Conservation (phyloP, 2,329 filamentous ascomycete genomes). For the Penicillium verrucosum region DNA sequence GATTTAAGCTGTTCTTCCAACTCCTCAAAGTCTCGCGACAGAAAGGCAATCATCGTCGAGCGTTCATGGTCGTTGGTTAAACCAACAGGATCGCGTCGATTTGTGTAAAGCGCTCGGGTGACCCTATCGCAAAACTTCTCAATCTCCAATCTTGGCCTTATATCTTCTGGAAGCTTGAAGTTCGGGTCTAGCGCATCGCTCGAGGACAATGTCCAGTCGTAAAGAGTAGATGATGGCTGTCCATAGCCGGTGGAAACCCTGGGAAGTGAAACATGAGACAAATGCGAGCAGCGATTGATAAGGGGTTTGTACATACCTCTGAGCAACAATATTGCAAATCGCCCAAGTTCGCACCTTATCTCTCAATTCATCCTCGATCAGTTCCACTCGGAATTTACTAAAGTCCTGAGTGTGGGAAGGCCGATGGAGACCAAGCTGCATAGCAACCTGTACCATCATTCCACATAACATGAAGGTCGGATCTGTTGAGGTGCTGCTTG, state of each 20-base stretch:
- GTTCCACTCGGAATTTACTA: conserved; percentile 50
- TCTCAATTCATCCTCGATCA: conserved; percentile 60
- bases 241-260: conserved; percentile 67
- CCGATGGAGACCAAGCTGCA: conserved; percentile 63
- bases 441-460: conserved; percentile 66
- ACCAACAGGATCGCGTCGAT: conserved; percentile 54
- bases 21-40: conserved; percentile 49
- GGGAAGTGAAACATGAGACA: conserved; percentile 5
- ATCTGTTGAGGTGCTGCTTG: conserved; percentile 61
- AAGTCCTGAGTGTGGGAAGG: conserved; percentile 61
- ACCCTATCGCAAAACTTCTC: conserved; percentile 60
- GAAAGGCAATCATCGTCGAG: conserved; percentile 44
- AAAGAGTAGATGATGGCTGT: conserved; percentile 61
- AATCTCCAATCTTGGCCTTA: conserved; percentile 53
- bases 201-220: conserved; percentile 55
- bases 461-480: conserved; percentile 65
- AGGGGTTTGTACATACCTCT: conserved; percentile 49
- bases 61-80: conserved; percentile 46
- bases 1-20: conserved; percentile 50
- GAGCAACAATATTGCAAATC: conserved; percentile 65
- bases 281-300: background rate
- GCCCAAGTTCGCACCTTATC: conserved; percentile 67
- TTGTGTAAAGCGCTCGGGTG: conserved; percentile 56
- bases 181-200: conserved; percentile 44
- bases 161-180: conserved; percentile 51